A percentile compares a stretch with the other conserved stretches of the same genome.
Evolutionary conservation across 2,329 filamentous ascomycete species (phyloP).

Genomic region (Exophiala spinifera): DNA sequence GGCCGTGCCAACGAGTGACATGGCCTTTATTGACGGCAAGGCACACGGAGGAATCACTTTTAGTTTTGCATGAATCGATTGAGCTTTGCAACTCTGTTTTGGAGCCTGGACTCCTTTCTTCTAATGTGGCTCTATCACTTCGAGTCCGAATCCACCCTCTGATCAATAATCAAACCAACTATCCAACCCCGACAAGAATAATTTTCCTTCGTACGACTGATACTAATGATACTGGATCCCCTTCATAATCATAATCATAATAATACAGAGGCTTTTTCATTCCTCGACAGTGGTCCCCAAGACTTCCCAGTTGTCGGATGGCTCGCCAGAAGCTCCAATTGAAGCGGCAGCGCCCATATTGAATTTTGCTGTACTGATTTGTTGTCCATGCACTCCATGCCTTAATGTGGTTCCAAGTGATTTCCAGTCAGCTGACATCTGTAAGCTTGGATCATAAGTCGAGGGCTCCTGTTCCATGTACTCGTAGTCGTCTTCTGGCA

Average conservation of each 20-base stretch:
- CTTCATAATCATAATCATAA: constrained; percentile 9
- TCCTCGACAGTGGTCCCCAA: constrained; percentile 6
- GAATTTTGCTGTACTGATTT: not conserved
- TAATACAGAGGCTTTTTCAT: constrained; percentile 10
- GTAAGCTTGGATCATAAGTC: constrained; percentile 9
- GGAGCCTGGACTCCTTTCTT: not conserved
- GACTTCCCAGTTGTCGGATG: constrained; percentile 8
- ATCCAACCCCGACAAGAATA: constrained; percentile 4
- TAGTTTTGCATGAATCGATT: not conserved
- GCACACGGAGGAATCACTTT: too few relatives aligned
- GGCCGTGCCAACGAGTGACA: too few relatives aligned
- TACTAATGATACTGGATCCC: constrained; percentile 1
- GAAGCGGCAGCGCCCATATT: not conserved
- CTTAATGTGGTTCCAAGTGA: not conserved
- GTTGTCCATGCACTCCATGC: constrained; percentile 1
- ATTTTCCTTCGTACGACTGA: not conserved
- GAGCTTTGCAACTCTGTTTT: not conserved
- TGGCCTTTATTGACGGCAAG: too few relatives aligned
- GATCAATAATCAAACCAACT: constrained; percentile 1
- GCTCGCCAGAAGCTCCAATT: constrained; percentile 3
- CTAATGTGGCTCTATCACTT: not conserved
- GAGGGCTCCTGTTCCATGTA: constrained; percentile 14
- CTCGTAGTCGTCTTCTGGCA: constrained; percentile 5
- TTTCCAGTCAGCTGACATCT: constrained; percentile 11
- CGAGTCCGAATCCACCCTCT: too few relatives aligned